phyloP scores from a whole-genome alignment of 2,329 filamentous ascomycete genomes.

The Sporothrix variecibatus region DNA sequence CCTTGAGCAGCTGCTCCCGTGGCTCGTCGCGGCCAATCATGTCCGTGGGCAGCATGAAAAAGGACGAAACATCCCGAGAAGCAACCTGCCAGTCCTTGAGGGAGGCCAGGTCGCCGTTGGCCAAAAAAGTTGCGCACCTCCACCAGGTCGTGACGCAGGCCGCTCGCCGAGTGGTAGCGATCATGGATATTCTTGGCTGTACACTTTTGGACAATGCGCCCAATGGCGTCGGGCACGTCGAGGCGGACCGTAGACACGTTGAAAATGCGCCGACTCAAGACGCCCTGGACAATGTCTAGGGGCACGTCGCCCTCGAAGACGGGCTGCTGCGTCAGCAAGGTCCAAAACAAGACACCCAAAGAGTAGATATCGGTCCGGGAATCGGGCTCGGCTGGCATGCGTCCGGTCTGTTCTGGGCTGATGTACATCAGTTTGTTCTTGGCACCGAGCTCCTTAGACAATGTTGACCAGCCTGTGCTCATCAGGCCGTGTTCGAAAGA shows the following conservation, averaged over 20 bases:
- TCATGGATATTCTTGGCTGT: constrained; percentile 86
- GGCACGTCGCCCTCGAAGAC: constrained; percentile 79
- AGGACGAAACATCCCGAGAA: constrained; percentile 85
- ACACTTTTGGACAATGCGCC: constrained; percentile 85
- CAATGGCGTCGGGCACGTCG: constrained; percentile 81
- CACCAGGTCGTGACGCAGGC: constrained; percentile 77
- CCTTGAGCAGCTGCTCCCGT: constrained; percentile 66
- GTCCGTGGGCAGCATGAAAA: constrained; percentile 79
- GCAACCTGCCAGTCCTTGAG: constrained; percentile 75
- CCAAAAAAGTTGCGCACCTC: constrained; percentile 71
- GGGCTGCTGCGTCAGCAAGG: constrained; percentile 73
- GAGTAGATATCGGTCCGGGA: constrained; percentile 92
- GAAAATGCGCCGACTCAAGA: constrained; percentile 76
- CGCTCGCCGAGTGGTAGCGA: constrained; percentile 85
- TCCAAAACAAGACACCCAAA: constrained; percentile 86
- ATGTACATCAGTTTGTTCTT: constrained; percentile 90
- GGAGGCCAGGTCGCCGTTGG: constrained; percentile 70
- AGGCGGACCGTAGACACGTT: constrained; percentile 74
- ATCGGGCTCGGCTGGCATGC: constrained; percentile 89
- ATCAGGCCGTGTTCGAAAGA: constrained; percentile 88
- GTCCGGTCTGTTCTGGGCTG: constrained; percentile 90
- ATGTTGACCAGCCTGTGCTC: constrained; percentile 80
- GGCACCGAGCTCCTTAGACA: constrained; percentile 81
- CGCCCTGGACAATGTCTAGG: constrained; percentile 88
- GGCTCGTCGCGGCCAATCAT: constrained; percentile 82